Percentiles rank a stretch among this genome's conserved stretches.
Evolutionary conservation across 1,284 basidiomycete genomes (phyloP).

Genomic region (Rhodotorula sp.): DNA sequence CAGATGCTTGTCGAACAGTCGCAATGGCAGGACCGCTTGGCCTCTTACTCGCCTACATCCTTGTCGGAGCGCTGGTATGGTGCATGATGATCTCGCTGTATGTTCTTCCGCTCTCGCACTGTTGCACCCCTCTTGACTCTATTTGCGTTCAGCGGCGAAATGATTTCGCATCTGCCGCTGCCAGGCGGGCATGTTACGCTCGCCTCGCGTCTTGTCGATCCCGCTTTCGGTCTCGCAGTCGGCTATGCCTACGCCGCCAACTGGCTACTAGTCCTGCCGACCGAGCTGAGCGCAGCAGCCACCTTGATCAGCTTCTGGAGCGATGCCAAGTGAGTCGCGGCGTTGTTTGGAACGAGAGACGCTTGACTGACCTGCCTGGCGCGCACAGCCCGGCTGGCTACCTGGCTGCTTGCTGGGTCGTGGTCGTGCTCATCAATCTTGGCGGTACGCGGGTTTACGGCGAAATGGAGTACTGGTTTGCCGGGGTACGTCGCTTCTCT

Average conservation of each 20-base stretch:
- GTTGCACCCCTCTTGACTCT: conserved; percentile 16
- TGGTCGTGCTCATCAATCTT: conserved; percentile 72
- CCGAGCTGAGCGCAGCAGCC: conserved; percentile 52
- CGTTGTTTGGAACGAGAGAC: background rate
- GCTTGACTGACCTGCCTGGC: background rate
- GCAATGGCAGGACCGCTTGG: conserved; percentile 56
- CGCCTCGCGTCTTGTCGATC: conserved; percentile 74
- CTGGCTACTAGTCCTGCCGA: conserved; percentile 47
- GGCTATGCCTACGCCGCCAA: conserved; percentile 65
- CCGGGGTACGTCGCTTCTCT: conserved; percentile 54
- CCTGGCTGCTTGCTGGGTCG: conserved; percentile 70
- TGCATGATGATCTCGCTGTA: conserved; percentile 64
- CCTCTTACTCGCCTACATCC: conserved; percentile 49
- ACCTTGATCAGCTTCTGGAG: conserved; percentile 49
- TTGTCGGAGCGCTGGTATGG: conserved; percentile 54
- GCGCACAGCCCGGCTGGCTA: conserved; percentile 65
- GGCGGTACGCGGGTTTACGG: conserved; percentile 63
- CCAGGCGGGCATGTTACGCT: conserved; percentile 73
- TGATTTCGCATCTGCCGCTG: conserved; percentile 46
- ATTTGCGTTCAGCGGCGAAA: conserved; percentile 2
- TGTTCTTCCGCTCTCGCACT: conserved; percentile 46
- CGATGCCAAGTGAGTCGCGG: conserved; percentile 2
- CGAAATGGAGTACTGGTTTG: conserved; percentile 61
- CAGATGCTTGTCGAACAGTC: background rate
- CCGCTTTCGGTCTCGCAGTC: conserved; percentile 76